Conservation (phyloP, 1,284 basidiomycete genomes). For the Moesziomyces globuligerus region DNA sequence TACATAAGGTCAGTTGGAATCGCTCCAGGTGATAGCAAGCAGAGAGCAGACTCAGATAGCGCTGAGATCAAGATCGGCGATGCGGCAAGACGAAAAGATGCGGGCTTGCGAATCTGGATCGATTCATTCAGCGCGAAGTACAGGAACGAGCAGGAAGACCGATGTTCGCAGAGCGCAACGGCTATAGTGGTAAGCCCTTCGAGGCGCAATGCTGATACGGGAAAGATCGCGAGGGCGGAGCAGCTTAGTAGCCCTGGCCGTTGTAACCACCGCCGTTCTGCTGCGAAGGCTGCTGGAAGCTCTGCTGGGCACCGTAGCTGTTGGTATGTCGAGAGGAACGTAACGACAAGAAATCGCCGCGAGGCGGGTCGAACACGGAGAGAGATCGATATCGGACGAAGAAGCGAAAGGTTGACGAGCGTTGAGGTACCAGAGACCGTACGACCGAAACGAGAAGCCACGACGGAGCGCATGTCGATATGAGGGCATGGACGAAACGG, state of each 20-base stretch:
- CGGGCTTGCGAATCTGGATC: conserved; percentile 15
- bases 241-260: conserved; percentile 51
- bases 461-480: conserved; percentile 5
- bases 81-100: neutral
- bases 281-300: conserved; percentile 46
- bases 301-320: conserved; percentile 42
- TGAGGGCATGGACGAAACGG: neutral
- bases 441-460: conserved; percentile 7
- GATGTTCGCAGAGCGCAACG: neutral
- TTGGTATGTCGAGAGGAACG: conserved; percentile 7
- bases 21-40: neutral
- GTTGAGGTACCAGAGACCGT: conserved; percentile 10
- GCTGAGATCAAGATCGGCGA: conserved; percentile 5
- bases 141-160: conserved; percentile 1
- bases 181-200: too few species aligned
- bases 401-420: neutral
- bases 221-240: neutral
- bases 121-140: conserved; percentile 27
- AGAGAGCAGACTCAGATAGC: conserved; percentile 1
- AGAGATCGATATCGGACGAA: neutral
- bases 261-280: conserved; percentile 42
- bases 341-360: conserved; percentile 4
- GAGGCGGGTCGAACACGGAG: neutral
- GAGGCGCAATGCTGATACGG: conserved; percentile 5
- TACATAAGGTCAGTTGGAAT: neutral